A percentile compares a stretch with the other conserved stretches of the same genome.
Evolutionary conservation across 495 filamentous ascomycete species (phyloP).

Genomic region (Penicillium antarcticum): DNA sequence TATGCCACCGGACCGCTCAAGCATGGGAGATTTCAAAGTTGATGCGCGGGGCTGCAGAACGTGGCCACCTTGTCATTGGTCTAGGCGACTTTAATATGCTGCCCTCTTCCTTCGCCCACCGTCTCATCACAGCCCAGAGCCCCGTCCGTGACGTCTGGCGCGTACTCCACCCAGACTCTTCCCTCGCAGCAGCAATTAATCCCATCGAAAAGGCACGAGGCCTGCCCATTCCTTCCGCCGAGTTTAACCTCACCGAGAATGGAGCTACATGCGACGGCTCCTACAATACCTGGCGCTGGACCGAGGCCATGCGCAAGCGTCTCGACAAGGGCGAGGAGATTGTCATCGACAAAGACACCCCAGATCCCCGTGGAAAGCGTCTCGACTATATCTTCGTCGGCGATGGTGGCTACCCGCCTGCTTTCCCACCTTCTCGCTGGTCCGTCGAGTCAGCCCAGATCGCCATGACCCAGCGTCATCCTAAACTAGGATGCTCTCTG

Average conservation of each 20-base stretch:
- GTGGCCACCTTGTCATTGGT: conserved; percentile 80
- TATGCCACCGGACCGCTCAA: conserved; percentile 87
- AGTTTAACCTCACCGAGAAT: conserved; percentile 73
- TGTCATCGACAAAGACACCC: conserved; percentile 52
- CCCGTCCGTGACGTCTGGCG: conserved; percentile 83
- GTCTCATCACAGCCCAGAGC: conserved; percentile 73
- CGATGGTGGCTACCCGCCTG: conserved; percentile 34
- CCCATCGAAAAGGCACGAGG: conserved; percentile 52
- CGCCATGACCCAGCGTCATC: conserved; percentile 81
- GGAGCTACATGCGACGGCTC: conserved; percentile 84
- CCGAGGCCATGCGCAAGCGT: conserved; percentile 55
- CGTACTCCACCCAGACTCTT: conserved; percentile 73
- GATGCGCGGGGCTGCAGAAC: conserved; percentile 77
- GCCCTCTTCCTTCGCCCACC: conserved; percentile 82
- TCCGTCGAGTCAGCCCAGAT: conserved; percentile 64
- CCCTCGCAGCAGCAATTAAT: conserved; percentile 65
- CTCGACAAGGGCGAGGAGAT: conserved; percentile 58
- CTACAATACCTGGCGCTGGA: conserved; percentile 94
- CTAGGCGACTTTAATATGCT: conserved; percentile 96
- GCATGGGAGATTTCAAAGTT: conserved; percentile 97
- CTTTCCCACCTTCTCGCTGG: conserved; percentile 50
- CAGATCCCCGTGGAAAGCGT: conserved; percentile 73
- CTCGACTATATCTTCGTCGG: conserved; percentile 93
- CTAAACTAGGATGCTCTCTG: conserved; percentile 74
- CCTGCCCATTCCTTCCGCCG: conserved; percentile 60